A percentile compares a stretch with the other conserved stretches of the same genome.
Evolutionary conservation across 192 early-diverging fungal genomes (phyloP).

Genomic region (Coemansia sp.): DNA sequence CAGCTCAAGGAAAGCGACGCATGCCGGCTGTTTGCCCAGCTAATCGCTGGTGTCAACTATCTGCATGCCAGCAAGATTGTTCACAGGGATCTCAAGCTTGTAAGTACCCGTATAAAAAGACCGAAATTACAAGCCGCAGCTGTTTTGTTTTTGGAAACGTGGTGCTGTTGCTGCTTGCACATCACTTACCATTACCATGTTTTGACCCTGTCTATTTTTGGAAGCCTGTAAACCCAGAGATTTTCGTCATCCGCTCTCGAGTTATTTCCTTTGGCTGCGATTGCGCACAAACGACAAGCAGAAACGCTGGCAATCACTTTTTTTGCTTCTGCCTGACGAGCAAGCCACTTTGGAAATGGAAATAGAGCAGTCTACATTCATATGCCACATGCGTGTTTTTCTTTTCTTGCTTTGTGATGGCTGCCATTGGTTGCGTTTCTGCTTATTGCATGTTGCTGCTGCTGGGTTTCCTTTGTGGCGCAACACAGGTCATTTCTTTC

Average conservation of each 20-base stretch:
- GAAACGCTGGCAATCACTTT: not conserved
- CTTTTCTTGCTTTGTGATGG: not conserved
- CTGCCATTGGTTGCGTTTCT: not conserved
- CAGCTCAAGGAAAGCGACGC: constrained; percentile 93
- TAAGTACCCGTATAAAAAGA: constrained; percentile 39
- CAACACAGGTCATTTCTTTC: no score
- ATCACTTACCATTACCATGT: no score
- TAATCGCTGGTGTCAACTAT: constrained; percentile 88
- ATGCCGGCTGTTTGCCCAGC: constrained; percentile 87
- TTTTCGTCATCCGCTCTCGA: no score
- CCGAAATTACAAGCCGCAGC: not conserved
- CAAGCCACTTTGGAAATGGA: constrained; percentile 6
- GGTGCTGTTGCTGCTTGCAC: not conserved
- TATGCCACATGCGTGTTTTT: not conserved
- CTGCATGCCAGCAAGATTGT: constrained; percentile 92
- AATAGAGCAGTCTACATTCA: not conserved
- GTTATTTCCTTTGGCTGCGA: no score
- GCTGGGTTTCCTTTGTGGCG: no score
- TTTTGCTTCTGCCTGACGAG: not conserved
- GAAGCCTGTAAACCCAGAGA: no score
- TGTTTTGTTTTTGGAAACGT: not conserved
- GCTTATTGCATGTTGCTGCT: not conserved
- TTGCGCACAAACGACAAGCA: no score
- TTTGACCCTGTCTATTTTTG: no score
- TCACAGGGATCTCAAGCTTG: constrained; percentile 94